phyloP scores from a whole-genome alignment of 2,329 filamentous ascomycete species.

The Ophiocordyceps camponoti-floridani region DNA sequence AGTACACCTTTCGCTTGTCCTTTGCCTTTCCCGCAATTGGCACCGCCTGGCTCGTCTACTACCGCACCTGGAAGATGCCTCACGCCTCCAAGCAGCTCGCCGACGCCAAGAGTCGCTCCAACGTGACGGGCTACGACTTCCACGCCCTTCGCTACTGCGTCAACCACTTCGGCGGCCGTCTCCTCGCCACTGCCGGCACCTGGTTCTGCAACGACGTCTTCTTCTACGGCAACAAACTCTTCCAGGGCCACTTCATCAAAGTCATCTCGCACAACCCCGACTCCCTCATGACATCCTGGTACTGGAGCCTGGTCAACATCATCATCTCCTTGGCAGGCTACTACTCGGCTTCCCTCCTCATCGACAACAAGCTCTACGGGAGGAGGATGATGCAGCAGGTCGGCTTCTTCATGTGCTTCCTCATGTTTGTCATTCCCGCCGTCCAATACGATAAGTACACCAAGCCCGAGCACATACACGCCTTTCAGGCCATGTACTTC shows the following conservation, averaged over 20 bases:
- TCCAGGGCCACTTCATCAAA: constrained; percentile 77
- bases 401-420: constrained; percentile 82
- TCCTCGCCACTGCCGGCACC: constrained; percentile 69
- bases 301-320: constrained; percentile 86
- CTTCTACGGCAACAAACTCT: constrained; percentile 98
- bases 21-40: constrained; percentile 84
- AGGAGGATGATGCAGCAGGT: constrained; percentile 93
- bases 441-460: constrained; percentile 82
- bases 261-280: constrained; percentile 53
- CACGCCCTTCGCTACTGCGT: constrained; percentile 63
- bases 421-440: constrained; percentile 82
- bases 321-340: constrained; percentile 74
- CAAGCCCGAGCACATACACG: constrained; percentile 48
- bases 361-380: constrained; percentile 93
- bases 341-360: constrained; percentile 74
- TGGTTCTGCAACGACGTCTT: constrained; percentile 98
- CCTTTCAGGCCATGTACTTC: constrained; percentile 99
- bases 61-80: constrained; percentile 89
- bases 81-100: constrained; percentile 69
- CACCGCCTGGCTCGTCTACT: constrained; percentile 89
- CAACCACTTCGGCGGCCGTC: constrained; percentile 67
- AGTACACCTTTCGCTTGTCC: constrained; percentile 83
- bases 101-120: constrained; percentile 65
- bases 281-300: constrained; percentile 73
- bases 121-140: constrained; percentile 87